Base-by-base conservation (phyloP, 345 rosid genomes). In the Camelina sativa region DNA sequence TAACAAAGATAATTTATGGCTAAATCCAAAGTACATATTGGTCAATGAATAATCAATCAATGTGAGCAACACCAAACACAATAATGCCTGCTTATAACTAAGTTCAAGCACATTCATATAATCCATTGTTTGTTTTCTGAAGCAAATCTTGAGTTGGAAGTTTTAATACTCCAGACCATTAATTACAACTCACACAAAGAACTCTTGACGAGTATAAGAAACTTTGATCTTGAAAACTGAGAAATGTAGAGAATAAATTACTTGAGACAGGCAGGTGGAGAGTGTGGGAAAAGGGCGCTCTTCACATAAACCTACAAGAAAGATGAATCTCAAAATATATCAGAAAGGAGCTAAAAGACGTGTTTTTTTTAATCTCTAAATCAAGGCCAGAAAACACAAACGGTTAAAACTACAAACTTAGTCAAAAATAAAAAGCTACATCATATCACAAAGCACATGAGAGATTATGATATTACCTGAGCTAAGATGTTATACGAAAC, bases 261-360 rank as follows among this genome's bases (percentile, higher is more conserved):
- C 98, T 86, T 87, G 79, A 92, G 96, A 72, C 88, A 85, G 58
- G 97, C 79, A 78, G 92, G 76, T 56, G 98, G 99, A 65, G 98
- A 88, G 67, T 92, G 88, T 15, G 97, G 97, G 67, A 90, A 83
- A 11, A 76, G 63, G 22, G 87, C 73, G 67, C 92, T 90, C 83
- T 84, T 95, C 84, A 90, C 89, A 75, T 85, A 95, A 63, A 69
- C 96, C 99, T 95, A 71, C 60, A 7, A 30, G 53, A 46, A 35
- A 76, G 30, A 65, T 7, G 16, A 75, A 40, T 3, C 73, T 67
- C 44, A 25, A 52, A 52, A 53, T 8, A 41, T 2, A 58, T 66
- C 11, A 78, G 37, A 41, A 47, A 65, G 12, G 5, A 54, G 11
- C 47, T 8, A 53, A 55, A 35, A 47, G 32, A 44, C 43, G 59